Conservation (phyloP, 2,329 filamentous ascomycete species). For the Fusarium tuaranense region DNA sequence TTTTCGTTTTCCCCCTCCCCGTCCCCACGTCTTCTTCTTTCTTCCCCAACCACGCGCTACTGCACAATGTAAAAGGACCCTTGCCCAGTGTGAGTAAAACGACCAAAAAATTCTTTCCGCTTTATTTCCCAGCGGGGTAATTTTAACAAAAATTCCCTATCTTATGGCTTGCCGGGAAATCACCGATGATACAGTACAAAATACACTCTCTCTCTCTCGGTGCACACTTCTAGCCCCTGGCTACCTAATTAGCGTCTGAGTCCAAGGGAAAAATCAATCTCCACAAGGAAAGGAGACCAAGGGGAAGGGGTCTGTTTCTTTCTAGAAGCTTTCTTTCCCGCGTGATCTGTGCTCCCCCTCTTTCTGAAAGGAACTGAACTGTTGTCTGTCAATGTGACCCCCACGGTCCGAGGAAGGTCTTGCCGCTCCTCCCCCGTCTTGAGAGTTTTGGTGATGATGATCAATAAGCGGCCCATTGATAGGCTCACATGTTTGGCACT, state of each 20-base stretch:
- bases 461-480: neutral
- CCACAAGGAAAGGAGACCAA: neutral
- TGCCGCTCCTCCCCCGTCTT: neutral
- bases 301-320: slow-evolving; percentile 28
- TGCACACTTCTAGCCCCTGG: slow-evolving; percentile 24
- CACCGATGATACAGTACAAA: slow-evolving; percentile 14
- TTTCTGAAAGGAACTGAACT: neutral
- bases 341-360: neutral
- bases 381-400: slow-evolving; percentile 15
- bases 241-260: slow-evolving; percentile 32
- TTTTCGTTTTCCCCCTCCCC: neutral
- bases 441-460: neutral
- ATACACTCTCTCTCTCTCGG: neutral
- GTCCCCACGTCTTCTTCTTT: neutral
- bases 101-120: slow-evolving; percentile 27
- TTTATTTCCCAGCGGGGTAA: slow-evolving; percentile 32
- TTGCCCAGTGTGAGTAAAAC: neutral
- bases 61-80: slow-evolving; percentile 29
- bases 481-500: neutral
- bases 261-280: neutral
- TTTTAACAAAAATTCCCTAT: neutral
- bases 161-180: slow-evolving; percentile 16
- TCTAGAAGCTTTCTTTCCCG: slow-evolving; percentile 33
- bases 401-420: neutral
- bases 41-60: slow-evolving; percentile 8